Base-by-base conservation (phyloP, 2,329 filamentous ascomycete genomes). In the Westerdykella aurantiaca region DNA sequence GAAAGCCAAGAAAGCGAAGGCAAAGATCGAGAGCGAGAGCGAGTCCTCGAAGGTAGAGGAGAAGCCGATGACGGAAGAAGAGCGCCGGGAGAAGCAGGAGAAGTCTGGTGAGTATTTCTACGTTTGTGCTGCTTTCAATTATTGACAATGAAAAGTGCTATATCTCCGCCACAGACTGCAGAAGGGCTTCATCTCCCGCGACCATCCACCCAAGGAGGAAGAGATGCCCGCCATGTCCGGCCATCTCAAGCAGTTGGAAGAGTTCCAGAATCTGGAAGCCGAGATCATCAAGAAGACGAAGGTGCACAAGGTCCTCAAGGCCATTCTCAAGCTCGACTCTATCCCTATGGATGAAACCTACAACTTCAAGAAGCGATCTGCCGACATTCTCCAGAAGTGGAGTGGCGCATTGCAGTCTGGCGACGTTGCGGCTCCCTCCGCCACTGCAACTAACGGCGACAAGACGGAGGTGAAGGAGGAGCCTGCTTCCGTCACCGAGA, bases 231-330 rank as follows among this genome's bases (percentile, higher is more conserved):
- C 74, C 38, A 89, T 93, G 83, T 83, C 83, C 4, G 83, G 86
- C 14, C 88, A 83, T 58, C 75, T 94, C 45, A 78, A 76, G 23
- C 88, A 94, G 67, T 79, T 98, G 5, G 93, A 98, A 70, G 79
- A 76, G 6, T 84, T 81, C 75, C 66, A 80, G 1, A 86, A 95
- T 52, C 79, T 97, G 4, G 91, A 97, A 64, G 88, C 86, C 23
- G 82, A 82, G 53, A 93, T 96, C 57, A 95, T 97, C 59, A 82
- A 87, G 51, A 76, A 74, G 12, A 98, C 93, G 49, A 98, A 97
- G 77, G 96, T 98, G 69, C 91, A 97, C 80, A 98, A 98, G 73
- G 91, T 98, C 10, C 78, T 98, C 45, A 95, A 94, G 73, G 89
- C 85, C 4, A 93, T 98, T 53, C 74, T 96, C 58, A 96, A 95